Percentiles rank a stretch among this genome's conserved stretches.
These are phyloP conservation scores for Sporothrix phasma DNA, from an alignment of 2,329 filamentous ascomycete genomes.

Conservation along the genomic window DNA sequence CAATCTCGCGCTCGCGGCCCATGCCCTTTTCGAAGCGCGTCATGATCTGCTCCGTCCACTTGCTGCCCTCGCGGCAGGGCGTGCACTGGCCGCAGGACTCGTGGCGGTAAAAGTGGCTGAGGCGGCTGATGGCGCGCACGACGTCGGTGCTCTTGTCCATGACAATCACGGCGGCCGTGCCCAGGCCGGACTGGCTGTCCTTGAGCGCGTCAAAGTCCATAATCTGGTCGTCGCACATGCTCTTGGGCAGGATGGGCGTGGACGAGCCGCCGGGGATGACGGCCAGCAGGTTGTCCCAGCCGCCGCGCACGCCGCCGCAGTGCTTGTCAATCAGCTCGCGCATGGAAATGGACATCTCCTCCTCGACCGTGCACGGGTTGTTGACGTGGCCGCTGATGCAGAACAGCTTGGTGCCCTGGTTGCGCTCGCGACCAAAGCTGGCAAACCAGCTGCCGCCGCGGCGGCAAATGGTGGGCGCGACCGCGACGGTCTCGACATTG, in stretches of 20 bases:
- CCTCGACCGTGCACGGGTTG: constrained; percentile 94
- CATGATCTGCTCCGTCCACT: constrained; percentile 99
- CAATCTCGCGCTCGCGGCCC: constrained; percentile 84
- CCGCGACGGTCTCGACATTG: constrained; percentile 95
- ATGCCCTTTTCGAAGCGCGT: constrained; percentile 85
- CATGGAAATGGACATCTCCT: constrained; percentile 97
- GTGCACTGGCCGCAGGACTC: constrained; percentile 98
- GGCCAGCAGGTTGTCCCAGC: constrained; percentile 95
- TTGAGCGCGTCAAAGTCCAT: constrained; percentile 99
- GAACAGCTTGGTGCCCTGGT: constrained; percentile 94
- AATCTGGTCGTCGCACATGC: constrained; percentile 82
- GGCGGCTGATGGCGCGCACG: constrained; percentile 82
- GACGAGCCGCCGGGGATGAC: constrained; percentile 95
- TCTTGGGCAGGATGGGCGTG: constrained; percentile 87
- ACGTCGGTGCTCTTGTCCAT: constrained; percentile 98
- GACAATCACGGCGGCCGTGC: constrained; percentile 94
- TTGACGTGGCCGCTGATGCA: constrained; percentile 99
- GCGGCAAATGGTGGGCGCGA: constrained; percentile 90
- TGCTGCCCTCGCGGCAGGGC: constrained; percentile 96
- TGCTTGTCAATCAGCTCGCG: constrained; percentile 96
- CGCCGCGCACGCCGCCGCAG: constrained; percentile 90
- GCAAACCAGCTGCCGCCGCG: constrained; percentile 91
- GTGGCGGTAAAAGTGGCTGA: constrained; percentile 96
- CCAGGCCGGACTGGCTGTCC: constrained; percentile 93
- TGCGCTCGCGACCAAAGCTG: constrained; percentile 86